These are phyloP conservation scores for Euphrasia confusa DNA, from an alignment of 257 asterid species.

Conservation along the genomic window DNA sequence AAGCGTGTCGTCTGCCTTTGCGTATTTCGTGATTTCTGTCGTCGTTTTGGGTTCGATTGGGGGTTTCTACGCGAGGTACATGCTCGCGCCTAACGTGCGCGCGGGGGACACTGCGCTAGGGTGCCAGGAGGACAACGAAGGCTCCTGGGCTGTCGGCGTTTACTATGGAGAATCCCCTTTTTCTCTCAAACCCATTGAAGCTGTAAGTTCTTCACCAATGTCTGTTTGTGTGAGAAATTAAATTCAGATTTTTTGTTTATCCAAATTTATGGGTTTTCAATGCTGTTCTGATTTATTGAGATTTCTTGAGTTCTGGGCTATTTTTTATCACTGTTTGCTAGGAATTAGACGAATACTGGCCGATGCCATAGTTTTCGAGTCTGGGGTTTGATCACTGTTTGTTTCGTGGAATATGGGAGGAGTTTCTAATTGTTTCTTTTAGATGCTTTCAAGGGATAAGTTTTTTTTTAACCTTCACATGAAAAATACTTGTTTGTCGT, in stretches of 20 bases:
- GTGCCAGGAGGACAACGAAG: slow-evolving; percentile 76
- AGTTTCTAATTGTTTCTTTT: background rate
- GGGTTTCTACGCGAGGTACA: slow-evolving; percentile 47
- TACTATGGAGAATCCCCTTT: slow-evolving; percentile 90
- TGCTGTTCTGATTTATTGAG: too few relatives aligned
- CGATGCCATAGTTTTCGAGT: too few relatives aligned
- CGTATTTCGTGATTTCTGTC: slow-evolving; percentile 56
- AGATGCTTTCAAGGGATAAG: background rate
- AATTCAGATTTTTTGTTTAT: background rate
- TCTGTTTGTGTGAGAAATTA: background rate
- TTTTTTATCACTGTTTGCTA: too few relatives aligned
- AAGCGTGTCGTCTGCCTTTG: slow-evolving; percentile 38
- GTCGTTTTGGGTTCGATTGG: slow-evolving; percentile 67
- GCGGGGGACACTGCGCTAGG: slow-evolving; percentile 46
- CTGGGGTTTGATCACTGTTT: background rate
- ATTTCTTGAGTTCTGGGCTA: too few relatives aligned
- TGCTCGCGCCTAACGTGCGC: slow-evolving; percentile 62
- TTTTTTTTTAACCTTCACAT: background rate
- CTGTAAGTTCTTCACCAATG: slow-evolving; percentile 37
- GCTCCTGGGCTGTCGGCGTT: slow-evolving; percentile 91
- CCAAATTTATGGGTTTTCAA: too few relatives aligned
- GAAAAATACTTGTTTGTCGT: too few relatives aligned
- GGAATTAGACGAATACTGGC: too few relatives aligned
- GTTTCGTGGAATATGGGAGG: too few relatives aligned
- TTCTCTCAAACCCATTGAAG: slow-evolving; percentile 87